phyloP scores from a whole-genome alignment of 2,329 filamentous ascomycete genomes.

The Sporothrix curviconia region DNA sequence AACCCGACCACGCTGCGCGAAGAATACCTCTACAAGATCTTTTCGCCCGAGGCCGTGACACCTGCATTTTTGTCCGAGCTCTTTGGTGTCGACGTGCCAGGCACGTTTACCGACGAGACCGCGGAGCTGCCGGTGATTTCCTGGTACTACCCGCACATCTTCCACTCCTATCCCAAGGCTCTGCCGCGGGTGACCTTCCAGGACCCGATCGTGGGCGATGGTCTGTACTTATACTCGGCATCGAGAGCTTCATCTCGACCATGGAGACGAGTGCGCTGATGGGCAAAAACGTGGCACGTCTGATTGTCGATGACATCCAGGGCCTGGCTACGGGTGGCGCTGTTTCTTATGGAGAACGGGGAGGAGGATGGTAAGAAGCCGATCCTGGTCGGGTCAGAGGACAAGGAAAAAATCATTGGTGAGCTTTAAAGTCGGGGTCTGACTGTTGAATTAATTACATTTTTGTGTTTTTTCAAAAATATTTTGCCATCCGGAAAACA shows the following conservation, averaged over 20 bases:
- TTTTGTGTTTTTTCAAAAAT: no score
- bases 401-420: not conserved
- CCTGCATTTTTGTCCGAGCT: slow-evolving; percentile 47
- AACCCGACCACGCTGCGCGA: slow-evolving; percentile 48
- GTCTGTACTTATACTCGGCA: slow-evolving; percentile 65
- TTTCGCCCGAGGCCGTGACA: slow-evolving; percentile 50
- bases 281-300: slow-evolving; percentile 74
- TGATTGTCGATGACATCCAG: slow-evolving; percentile 54
- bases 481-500: no score
- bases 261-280: slow-evolving; percentile 96
- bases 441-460: no score
- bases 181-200: slow-evolving; percentile 85
- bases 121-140: slow-evolving; percentile 47
- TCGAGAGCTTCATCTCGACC: slow-evolving; percentile 91
- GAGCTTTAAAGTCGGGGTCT: no score
- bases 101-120: slow-evolving; percentile 27
- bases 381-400: not conserved
- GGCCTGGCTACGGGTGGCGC: slow-evolving; percentile 15
- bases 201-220: slow-evolving; percentile 60
- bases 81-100: slow-evolving; percentile 42
- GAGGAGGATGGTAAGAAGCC: not conserved
- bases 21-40: slow-evolving; percentile 61
- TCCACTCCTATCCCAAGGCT: slow-evolving; percentile 79
- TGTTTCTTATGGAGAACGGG: not conserved
- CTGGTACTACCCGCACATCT: slow-evolving; percentile 72